These are phyloP conservation scores for Osmanthus fragrans DNA, from an alignment of 257 asterid species.

Conservation along the genomic window DNA sequence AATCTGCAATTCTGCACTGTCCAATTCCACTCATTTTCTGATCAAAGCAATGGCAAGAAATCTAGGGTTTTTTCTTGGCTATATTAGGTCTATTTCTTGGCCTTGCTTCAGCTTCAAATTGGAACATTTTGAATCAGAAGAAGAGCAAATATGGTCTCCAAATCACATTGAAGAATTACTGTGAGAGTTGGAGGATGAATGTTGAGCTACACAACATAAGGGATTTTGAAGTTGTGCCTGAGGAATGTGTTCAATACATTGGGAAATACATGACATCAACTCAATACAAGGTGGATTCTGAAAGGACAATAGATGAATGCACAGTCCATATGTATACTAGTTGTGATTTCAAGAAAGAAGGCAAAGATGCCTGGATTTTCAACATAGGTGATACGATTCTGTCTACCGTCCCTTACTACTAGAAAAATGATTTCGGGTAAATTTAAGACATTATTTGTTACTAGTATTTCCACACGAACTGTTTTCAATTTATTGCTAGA, in stretches of 20 bases:
- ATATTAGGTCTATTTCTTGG: slow-evolving; percentile 28
- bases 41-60: slow-evolving; percentile 37
- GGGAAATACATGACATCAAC: slow-evolving; percentile 72
- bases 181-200: slow-evolving; percentile 81
- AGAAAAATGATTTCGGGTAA: slow-evolving; percentile 74
- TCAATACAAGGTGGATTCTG: slow-evolving; percentile 69
- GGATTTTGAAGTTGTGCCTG: slow-evolving; percentile 60
- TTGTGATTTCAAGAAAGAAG: slow-evolving; percentile 58
- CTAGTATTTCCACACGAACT: background rate
- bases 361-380: slow-evolving; percentile 67
- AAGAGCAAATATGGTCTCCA: slow-evolving; percentile 32
- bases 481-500: background rate
- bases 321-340: slow-evolving; percentile 44
- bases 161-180: slow-evolving; percentile 66
- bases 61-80: slow-evolving; percentile 27
- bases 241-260: slow-evolving; percentile 60
- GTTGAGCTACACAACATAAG: slow-evolving; percentile 68
- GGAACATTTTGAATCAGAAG: slow-evolving; percentile 67
- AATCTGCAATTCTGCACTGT: background rate
- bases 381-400: slow-evolving; percentile 80
- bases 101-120: slow-evolving; percentile 44
- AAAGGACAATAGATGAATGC: slow-evolving; percentile 56
- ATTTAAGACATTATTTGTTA: background rate
- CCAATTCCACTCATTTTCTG: background rate
- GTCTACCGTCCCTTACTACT: slow-evolving; percentile 70